Evolutionary conservation across 2,329 filamentous ascomycete genomes (phyloP).

Genomic region (Chrysoporthe austroafricana): DNA sequence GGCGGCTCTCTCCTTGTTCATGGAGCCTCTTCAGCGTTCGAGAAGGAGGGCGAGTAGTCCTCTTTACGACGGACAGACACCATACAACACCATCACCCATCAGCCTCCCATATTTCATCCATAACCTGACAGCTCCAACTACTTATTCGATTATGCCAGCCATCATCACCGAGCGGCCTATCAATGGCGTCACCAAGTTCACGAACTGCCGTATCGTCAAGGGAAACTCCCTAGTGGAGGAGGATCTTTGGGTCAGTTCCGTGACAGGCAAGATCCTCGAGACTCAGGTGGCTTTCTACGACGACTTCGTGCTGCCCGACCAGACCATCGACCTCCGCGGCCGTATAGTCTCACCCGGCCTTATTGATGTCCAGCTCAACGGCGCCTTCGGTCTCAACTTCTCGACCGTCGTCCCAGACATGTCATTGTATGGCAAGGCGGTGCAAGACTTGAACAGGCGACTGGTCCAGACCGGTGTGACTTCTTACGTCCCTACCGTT

Average conservation of each 20-base stretch:
- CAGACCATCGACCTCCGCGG: conserved; percentile 78
- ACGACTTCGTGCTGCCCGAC: conserved; percentile 70
- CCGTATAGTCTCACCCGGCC: conserved; percentile 80
- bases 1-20: conserved; percentile 9
- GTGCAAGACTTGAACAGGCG: conserved; percentile 69
- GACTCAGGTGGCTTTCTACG: conserved; percentile 70
- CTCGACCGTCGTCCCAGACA: conserved; percentile 70
- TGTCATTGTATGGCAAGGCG: conserved; percentile 69
- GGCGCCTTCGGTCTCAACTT: conserved; percentile 94
- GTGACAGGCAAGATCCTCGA: conserved; percentile 79
- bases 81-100: conserved; percentile 3
- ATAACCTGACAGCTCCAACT: background rate
- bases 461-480: conserved; percentile 77
- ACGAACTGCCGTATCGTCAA: conserved; percentile 83
- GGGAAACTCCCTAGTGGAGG: conserved; percentile 67
- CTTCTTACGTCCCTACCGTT: conserved; percentile 81
- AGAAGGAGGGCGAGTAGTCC: conserved; percentile 19
- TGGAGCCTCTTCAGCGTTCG: conserved; percentile 14
- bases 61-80: background rate
- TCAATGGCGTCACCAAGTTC: conserved; percentile 75
- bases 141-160: conserved; percentile 51
- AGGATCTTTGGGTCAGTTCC: conserved; percentile 90
- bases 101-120: background rate
- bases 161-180: conserved; percentile 44
- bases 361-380: conserved; percentile 92